Evolutionary conservation across 2,329 filamentous ascomycete genomes (phyloP), one percentile per base, ranked within the genome.

Genomic region (Xylaria sp.): DNA sequence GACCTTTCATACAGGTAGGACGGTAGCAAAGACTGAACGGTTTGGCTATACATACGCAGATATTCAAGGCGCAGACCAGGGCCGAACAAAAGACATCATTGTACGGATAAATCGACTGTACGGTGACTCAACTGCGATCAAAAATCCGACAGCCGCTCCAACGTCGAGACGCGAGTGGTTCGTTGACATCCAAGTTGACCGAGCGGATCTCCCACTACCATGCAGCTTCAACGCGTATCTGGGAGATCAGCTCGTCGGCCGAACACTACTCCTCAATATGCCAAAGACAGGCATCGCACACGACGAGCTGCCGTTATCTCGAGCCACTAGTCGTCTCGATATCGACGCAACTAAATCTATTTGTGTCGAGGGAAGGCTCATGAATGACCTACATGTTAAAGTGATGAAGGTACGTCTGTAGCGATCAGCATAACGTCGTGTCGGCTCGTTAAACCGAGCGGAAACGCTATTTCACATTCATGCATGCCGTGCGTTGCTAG

Each of bases 51-150:
- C 80, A 4, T 83, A 83, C 70, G 78, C 77, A 1, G 81, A 82
- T 65, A 85, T 85, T 2, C 81, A 87, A 1, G 84, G 88, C 67
- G 83, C 90, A 73, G 78, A 89, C 64, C 83, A 90, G 74, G 78
- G 93, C 54, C 84, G 85, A 39, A 86, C 86, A 67, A 86, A 86
- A 69, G 90, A 91, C 73, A 83, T 93, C 39, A 85, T 88, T 46
- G 85, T 88, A 0, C 86, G 89, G 7, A 86, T 92, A 13, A 84
- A 88, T 66, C 83, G 79, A 0, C 78, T 94, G 3, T 86, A 85
- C 73, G 78, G 78, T 41, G 25, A 57, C 18, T 13, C 52, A n/a
- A 23, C 46, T 50, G 34, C 28, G 48, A 23, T 23, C 7, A 25
- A 23, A n/a, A 55, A 51, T 5, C n/a, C 6, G 18, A 46, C 4